These are phyloP conservation scores for Naematelia encephala DNA, from an alignment of 768 basidiomycete species.

Conservation along the genomic window DNA sequence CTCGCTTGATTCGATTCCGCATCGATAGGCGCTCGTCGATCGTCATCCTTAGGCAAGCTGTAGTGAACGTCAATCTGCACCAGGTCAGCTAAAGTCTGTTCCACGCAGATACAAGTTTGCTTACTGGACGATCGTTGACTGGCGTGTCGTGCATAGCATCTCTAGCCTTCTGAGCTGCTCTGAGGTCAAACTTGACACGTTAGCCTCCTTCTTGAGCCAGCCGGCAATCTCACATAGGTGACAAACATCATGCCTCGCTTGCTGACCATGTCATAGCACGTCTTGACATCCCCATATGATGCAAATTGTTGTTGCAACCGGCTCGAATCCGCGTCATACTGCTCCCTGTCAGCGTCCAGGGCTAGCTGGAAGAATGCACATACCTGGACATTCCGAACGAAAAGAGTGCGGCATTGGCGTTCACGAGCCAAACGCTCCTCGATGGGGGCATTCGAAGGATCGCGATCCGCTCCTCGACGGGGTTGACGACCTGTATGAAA, in stretches of 20 bases:
- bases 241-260: constrained; percentile 99
- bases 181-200: constrained; percentile 72
- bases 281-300: constrained; percentile 92
- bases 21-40: constrained; percentile 53
- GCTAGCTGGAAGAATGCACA: constrained; percentile 53
- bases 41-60: constrained; percentile 85
- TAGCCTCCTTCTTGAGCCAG: not conserved
- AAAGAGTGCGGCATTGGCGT: constrained; percentile 89
- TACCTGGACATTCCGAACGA: constrained; percentile 97
- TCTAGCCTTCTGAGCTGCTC: constrained; percentile 86
- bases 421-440: constrained; percentile 55
- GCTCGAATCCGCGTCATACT: constrained; percentile 54
- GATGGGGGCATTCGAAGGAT: constrained; percentile 54
- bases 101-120: constrained; percentile 45
- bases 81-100: not conserved
- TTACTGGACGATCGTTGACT: constrained; percentile 81
- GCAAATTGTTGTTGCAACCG: constrained; percentile 82
- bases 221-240: constrained; percentile 74
- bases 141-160: constrained; percentile 85
- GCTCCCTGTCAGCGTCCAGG: not conserved
- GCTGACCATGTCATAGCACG: constrained; percentile 90
- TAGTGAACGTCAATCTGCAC: constrained; percentile 95
- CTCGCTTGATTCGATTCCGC: not conserved
- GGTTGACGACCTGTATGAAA: constrained; percentile 47
- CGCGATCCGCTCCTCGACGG: constrained; percentile 89